phyloP scores from a whole-genome alignment of 2,329 filamentous ascomycete species.

The Neopestalotiopsis clavispora region DNA sequence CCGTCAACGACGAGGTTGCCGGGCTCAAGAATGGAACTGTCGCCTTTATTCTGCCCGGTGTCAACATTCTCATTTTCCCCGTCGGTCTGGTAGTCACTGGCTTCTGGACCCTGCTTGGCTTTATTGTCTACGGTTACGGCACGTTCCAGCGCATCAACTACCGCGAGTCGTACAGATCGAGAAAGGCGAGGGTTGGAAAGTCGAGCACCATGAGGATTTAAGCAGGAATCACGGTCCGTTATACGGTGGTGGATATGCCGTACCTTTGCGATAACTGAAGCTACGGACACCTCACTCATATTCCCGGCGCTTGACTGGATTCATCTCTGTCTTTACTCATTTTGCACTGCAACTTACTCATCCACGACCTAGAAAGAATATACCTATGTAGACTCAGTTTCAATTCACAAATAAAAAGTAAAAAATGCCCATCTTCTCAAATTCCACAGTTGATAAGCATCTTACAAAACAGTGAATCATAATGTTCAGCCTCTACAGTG shows the following conservation, averaged over 20 bases:
- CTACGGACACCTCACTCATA: background rate
- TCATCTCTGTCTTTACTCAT: background rate
- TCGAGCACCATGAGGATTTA: constrained; percentile 4
- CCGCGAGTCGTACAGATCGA: constrained; percentile 64
- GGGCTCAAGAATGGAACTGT: constrained; percentile 55
- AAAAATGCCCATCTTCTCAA: too few relatives aligned
- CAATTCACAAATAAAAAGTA: background rate
- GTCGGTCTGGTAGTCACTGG: constrained; percentile 70
- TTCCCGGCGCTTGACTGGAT: background rate
- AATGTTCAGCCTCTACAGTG: too few relatives aligned
- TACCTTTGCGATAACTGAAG: background rate
- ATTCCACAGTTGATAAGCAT: too few relatives aligned
- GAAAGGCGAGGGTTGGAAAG: constrained; percentile 49
- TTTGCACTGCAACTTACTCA: background rate
- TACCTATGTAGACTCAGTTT: background rate
- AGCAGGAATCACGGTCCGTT: background rate
- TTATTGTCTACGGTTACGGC: constrained; percentile 64
- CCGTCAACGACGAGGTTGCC: constrained; percentile 52
- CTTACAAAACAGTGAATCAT: too few relatives aligned
- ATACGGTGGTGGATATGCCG: background rate
- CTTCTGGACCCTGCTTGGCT: constrained; percentile 63
- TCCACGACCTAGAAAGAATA: background rate
- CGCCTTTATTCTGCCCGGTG: constrained; percentile 73
- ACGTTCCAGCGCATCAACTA: constrained; percentile 71
- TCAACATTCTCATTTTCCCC: constrained; percentile 71